Conservation (phyloP, 169 alveolate genomes). For the Babesia gibsoni region DNA sequence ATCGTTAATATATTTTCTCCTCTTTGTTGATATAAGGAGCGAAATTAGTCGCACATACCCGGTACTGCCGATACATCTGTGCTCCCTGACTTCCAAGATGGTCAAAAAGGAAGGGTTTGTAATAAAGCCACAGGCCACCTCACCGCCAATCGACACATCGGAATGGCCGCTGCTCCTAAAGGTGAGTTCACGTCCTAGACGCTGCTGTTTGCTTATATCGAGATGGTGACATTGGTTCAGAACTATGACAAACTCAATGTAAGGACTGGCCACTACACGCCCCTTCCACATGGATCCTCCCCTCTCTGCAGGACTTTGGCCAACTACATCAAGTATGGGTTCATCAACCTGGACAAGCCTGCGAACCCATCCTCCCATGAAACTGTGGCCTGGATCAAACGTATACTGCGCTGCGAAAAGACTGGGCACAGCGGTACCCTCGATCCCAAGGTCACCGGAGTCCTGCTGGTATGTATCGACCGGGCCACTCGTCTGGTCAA, state of each 20-base stretch:
- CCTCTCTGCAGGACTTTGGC: conserved; percentile 94
- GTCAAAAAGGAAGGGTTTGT: conserved; percentile 21
- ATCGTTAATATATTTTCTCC: too few relatives aligned
- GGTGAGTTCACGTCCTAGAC: conserved; percentile 43
- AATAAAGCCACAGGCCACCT: conserved; percentile 56
- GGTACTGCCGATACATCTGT: too few relatives aligned
- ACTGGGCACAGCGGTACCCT: conserved; percentile 99
- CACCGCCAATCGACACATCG: conserved; percentile 91
- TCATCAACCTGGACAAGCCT: conserved; percentile 98
- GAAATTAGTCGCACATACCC: too few relatives aligned
- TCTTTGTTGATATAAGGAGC: too few relatives aligned
- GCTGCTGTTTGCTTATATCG: background rate
- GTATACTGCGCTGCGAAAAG: conserved; percentile 97
- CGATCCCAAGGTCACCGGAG: conserved; percentile 99
- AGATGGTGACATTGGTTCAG: conserved; percentile 62
- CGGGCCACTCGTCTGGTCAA: conserved; percentile 99
- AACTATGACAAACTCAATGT: conserved; percentile 94
- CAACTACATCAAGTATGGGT: conserved; percentile 96
- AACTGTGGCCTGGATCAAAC: conserved; percentile 99
- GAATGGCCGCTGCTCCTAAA: conserved; percentile 94
- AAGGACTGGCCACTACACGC: conserved; percentile 98
- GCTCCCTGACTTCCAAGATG: conserved; percentile 10
- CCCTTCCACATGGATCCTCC: conserved; percentile 98
- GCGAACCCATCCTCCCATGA: conserved; percentile 99
- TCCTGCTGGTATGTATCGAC: conserved; percentile 97